Evolutionary conservation across 352 stramenopile genomes (phyloP).

Genomic region (Pythium rishiriense): DNA sequence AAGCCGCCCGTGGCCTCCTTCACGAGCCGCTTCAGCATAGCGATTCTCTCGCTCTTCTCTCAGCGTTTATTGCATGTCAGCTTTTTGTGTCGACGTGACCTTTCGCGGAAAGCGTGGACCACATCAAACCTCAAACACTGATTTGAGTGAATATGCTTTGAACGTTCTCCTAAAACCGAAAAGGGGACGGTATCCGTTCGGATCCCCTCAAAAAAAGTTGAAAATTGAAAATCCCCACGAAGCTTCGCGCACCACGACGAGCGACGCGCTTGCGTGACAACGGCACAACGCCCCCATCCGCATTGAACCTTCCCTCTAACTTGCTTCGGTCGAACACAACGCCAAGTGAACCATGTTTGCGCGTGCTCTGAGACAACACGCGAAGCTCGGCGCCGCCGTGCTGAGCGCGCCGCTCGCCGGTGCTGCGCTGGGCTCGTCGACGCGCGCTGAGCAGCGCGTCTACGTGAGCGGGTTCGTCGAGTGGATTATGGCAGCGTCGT

Average conservation of each 20-base stretch:
- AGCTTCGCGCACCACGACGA: background rate
- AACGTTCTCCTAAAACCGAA: constrained; percentile 7
- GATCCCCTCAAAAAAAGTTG: constrained; percentile 8
- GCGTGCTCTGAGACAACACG: constrained; percentile 21
- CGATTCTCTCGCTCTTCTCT: background rate
- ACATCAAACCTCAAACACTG: background rate
- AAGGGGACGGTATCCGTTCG: constrained; percentile 19
- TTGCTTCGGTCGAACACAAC: no score
- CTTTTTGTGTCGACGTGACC: background rate
- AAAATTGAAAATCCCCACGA: constrained; percentile 4
- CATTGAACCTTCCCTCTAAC: no score
- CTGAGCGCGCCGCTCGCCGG: constrained; percentile 38
- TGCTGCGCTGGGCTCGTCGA: constrained; percentile 22
- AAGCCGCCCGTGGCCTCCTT: constrained; percentile 31
- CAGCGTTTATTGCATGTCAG: background rate
- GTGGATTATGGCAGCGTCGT: background rate
- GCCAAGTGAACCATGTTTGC: constrained; percentile 34
- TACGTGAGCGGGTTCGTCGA: constrained; percentile 62
- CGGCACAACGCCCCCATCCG: background rate
- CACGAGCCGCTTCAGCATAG: constrained; percentile 40
- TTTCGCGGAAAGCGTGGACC: background rate
- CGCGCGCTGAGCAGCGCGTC: constrained; percentile 55
- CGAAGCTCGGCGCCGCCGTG: constrained; percentile 29
- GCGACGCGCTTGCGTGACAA: background rate
- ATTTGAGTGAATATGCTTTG: background rate